These are phyloP conservation scores for Begonia masoniana DNA, from an alignment of 306 rosid species.

Conservation along the genomic window DNA sequence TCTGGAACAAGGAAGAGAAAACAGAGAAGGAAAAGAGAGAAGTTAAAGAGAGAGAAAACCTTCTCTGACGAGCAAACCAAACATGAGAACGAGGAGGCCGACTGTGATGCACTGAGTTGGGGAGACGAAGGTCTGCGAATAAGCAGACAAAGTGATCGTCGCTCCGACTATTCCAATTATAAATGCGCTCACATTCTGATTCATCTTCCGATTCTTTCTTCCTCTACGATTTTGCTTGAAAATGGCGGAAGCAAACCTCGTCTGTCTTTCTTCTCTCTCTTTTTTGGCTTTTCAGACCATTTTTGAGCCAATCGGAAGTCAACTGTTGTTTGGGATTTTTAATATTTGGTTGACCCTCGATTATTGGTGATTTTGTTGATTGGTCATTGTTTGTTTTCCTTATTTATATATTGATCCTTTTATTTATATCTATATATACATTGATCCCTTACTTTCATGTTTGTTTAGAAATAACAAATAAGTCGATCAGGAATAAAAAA, in stretches of 20 bases:
- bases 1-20: neutral
- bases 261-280: too few relatives aligned
- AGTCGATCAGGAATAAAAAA: too few relatives aligned
- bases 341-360: too few relatives aligned
- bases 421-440: too few relatives aligned
- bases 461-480: too few relatives aligned
- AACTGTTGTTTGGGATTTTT: conserved; percentile 1
- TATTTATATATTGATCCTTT: too few relatives aligned
- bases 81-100: conserved; percentile 62
- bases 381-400: too few relatives aligned
- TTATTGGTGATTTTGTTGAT: too few relatives aligned
- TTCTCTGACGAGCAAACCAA: conserved; percentile 63
- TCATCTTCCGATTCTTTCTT: conserved; percentile 22
- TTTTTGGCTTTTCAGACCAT: neutral
- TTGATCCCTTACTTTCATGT: too few relatives aligned
- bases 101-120: conserved; percentile 43
- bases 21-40: neutral
- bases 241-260: too few relatives aligned
- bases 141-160: conserved; percentile 44
- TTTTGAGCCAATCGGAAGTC: conserved; percentile 9
- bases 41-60: conserved; percentile 46
- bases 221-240: neutral
- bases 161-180: conserved; percentile 69
- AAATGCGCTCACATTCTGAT: conserved; percentile 32
- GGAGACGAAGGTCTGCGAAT: conserved; percentile 47